phyloP scores from a whole-genome alignment of 768 basidiomycete genomes.

The Boletus reticulatus region DNA sequence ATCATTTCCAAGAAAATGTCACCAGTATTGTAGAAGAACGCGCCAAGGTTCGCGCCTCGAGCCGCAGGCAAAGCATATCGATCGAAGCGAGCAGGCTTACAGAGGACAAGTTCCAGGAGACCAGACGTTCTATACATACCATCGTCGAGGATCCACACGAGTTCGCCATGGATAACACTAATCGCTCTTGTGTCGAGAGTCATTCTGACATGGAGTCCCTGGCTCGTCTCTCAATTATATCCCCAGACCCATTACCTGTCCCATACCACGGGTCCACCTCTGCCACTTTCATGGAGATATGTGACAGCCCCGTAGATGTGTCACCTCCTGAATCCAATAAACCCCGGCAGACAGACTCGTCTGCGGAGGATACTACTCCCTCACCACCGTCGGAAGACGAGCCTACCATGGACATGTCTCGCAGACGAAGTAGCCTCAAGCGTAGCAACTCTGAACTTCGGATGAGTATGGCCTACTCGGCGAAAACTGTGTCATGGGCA shows the following conservation, averaged over 20 bases:
- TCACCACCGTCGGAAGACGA: constrained; percentile 36
- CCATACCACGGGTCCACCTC: constrained; percentile 42
- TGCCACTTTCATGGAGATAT: constrained; percentile 29
- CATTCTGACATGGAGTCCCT: constrained; percentile 26
- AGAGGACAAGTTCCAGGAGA: constrained; percentile 19
- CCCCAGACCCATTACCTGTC: constrained; percentile 45
- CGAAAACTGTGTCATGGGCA: constrained; percentile 75
- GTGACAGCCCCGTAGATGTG: constrained; percentile 31
- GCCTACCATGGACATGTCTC: constrained; percentile 34
- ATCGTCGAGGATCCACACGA: constrained; percentile 30
- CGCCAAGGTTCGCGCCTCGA: constrained; percentile 10
- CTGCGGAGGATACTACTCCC: constrained; percentile 20
- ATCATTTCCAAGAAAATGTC: constrained; percentile 13
- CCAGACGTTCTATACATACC: constrained; percentile 27
- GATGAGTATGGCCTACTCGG: constrained; percentile 47
- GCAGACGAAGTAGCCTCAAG: constrained; percentile 64
- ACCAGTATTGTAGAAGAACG: constrained; percentile 10
- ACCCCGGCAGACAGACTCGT: constrained; percentile 12
- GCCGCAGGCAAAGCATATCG: constrained; percentile 13
- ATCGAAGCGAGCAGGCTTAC: constrained; percentile 17
- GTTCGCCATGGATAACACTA: constrained; percentile 9
- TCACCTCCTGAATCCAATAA: constrained; percentile 11
- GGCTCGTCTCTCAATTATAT: constrained; percentile 30
- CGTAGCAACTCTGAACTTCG: constrained; percentile 46
- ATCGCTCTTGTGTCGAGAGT: constrained; percentile 14